phyloP scores from a whole-genome alignment of 306 rosid species.

The Rosa multiflora region DNA sequence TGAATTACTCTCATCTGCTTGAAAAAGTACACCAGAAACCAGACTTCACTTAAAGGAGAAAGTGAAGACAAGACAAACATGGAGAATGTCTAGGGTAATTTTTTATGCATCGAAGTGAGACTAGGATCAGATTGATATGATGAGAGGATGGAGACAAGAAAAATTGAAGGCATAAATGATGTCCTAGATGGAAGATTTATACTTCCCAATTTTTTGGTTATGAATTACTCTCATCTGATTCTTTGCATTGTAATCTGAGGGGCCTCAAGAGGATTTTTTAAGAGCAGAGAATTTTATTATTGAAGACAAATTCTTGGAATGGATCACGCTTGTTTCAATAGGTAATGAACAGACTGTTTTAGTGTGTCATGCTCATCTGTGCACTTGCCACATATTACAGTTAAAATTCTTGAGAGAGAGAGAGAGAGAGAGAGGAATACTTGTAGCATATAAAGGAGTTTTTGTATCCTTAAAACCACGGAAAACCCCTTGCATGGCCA shows the following conservation, averaged over 20 bases:
- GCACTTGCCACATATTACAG: neutral
- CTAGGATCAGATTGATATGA: no score
- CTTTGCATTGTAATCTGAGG: neutral
- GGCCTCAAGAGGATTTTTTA: neutral
- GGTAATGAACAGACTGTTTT: neutral
- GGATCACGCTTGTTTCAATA: neutral
- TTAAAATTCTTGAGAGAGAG: neutral
- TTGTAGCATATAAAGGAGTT: constrained; percentile 73
- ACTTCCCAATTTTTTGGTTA: neutral
- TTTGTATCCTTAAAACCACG: constrained; percentile 83
- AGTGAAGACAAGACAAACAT: no score
- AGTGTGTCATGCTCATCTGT: neutral
- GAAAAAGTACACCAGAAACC: no score
- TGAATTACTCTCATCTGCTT: no score
- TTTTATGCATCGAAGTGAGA: no score
- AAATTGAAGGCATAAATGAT: neutral
- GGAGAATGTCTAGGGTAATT: no score
- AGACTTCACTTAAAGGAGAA: no score
- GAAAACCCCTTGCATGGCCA: constrained; percentile 85
- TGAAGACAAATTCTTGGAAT: neutral
- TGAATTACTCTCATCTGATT: neutral
- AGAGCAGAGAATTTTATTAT: neutral
- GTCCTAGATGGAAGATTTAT: neutral
- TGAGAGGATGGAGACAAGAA: no score
- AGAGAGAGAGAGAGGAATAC: constrained; percentile 35